Conservation (phyloP, 192 early-diverging fungal genomes). For the Umbelopsis sp. region DNA sequence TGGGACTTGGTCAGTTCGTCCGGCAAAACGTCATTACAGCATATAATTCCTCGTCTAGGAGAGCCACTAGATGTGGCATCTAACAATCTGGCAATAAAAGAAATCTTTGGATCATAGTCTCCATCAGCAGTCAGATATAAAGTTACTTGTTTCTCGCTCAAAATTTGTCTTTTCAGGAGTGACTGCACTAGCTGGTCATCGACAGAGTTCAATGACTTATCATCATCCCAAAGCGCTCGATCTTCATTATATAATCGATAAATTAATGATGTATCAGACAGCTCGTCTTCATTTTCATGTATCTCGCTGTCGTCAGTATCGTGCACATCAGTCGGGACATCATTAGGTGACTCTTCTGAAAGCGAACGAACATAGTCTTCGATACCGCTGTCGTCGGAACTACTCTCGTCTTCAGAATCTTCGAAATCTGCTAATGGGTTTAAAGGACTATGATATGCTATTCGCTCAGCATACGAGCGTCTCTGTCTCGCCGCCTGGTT, state of each 20-base stretch:
- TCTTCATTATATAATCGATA: background rate
- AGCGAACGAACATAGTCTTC: background rate
- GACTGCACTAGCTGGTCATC: background rate
- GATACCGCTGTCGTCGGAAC: background rate
- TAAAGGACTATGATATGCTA: background rate
- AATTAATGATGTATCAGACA: background rate
- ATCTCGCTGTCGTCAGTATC: conserved; percentile 9
- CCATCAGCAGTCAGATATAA: conserved; percentile 8
- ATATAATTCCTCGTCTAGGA: conserved; percentile 11
- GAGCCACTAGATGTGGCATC: background rate
- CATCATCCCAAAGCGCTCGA: background rate
- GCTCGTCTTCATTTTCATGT: background rate
- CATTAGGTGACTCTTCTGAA: conserved; percentile 1
- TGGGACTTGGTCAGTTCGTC: background rate
- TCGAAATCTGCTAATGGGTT: background rate
- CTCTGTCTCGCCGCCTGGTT: background rate
- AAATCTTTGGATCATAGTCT: conserved; percentile 12
- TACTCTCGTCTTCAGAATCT: conserved; percentile 3
- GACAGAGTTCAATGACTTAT: background rate
- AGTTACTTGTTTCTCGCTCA: background rate
- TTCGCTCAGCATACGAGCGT: background rate
- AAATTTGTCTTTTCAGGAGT: background rate
- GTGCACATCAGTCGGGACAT: background rate
- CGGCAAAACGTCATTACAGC: conserved; percentile 13
- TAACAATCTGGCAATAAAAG: conserved; percentile 2